Evolutionary conservation across 331 rosid genomes (phyloP).

Genomic region (Malus hybrid): DNA sequence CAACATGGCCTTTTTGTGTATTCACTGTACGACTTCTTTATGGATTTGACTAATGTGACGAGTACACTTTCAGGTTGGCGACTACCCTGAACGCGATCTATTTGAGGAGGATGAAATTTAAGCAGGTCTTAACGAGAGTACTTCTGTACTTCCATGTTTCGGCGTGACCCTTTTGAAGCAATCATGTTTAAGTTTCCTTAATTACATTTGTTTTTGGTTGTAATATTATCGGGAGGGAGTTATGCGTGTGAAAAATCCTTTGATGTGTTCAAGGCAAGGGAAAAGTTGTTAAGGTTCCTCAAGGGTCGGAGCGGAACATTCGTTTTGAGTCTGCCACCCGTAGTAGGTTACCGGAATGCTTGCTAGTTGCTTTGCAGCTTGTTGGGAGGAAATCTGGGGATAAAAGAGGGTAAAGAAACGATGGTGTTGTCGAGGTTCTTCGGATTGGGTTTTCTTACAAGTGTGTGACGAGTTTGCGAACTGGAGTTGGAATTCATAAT

Average conservation of each 20-base stretch:
- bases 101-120: conserved; percentile 85
- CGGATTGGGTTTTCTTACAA: neutral
- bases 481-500: too few relatives aligned
- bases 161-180: neutral
- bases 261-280: neutral
- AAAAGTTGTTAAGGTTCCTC: neutral
- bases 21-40: neutral
- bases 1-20: neutral
- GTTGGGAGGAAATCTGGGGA: neutral
- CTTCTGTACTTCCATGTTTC: neutral
- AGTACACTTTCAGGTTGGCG: conserved; percentile 60
- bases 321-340: neutral
- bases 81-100: conserved; percentile 82
- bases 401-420: neutral
- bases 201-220: neutral
- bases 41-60: neutral
- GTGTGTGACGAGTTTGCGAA: too few relatives aligned
- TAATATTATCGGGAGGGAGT: neutral
- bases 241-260: neutral
- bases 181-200: neutral
- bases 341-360: neutral
- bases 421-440: neutral
- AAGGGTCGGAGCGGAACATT: neutral
- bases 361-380: neutral
- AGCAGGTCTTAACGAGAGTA: neutral